Conservation (phyloP, 2,329 filamentous ascomycete genomes). For the Salinomyces thailandicus region DNA sequence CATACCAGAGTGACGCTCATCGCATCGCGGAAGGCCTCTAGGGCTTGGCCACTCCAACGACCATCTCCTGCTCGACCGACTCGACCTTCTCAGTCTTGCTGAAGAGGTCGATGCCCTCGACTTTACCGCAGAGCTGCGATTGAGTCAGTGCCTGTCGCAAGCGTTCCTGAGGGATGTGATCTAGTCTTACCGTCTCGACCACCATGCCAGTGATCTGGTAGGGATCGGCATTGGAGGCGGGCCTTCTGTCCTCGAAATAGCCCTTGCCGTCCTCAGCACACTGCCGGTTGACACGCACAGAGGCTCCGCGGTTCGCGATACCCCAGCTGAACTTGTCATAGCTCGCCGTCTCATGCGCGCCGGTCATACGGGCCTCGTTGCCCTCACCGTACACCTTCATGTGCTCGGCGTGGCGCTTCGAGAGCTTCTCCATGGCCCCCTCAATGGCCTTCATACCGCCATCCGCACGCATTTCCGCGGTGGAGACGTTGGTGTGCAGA, state of each 20-base stretch:
- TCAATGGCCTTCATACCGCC: constrained; percentile 96
- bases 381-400: constrained; percentile 92
- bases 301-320: constrained; percentile 89
- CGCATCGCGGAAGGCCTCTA: too few species aligned
- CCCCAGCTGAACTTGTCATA: constrained; percentile 93
- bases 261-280: constrained; percentile 80
- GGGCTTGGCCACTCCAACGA: constrained; percentile 23
- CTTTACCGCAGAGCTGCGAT: constrained; percentile 36
- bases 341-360: constrained; percentile 82
- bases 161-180: not conserved
- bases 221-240: constrained; percentile 75
- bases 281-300: constrained; percentile 83
- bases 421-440: constrained; percentile 51
- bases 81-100: constrained; percentile 29
- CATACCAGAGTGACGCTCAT: too few species aligned
- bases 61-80: constrained; percentile 27
- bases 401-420: constrained; percentile 41
- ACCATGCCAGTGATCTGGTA: constrained; percentile 78
- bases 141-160: constrained; percentile 1
- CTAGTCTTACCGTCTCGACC: constrained; percentile 56
- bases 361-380: constrained; percentile 89
- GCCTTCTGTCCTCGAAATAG: constrained; percentile 67
- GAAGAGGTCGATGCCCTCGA: constrained; percentile 38
- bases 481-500: constrained; percentile 90
- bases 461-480: constrained; percentile 74